Evolutionary conservation across 2,329 filamentous ascomycete genomes (phyloP).

Genomic region (Colletotrichum brevisporum): DNA sequence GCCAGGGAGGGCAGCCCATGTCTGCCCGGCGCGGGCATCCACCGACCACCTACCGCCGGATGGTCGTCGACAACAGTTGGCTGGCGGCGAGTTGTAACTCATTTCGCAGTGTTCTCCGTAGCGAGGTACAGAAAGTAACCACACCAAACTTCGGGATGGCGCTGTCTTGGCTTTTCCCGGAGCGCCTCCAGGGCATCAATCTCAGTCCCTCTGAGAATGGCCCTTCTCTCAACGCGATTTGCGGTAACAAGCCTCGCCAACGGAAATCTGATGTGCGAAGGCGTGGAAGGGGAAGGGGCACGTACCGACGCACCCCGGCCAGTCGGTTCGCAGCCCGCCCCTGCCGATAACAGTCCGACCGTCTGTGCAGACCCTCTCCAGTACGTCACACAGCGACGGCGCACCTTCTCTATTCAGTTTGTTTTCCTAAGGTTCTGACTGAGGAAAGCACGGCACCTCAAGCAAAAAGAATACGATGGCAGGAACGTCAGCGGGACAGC

Average conservation of each 20-base stretch:
- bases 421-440: background rate
- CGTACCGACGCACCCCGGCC: conserved; percentile 20
- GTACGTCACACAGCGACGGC: background rate
- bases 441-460: background rate
- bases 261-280: background rate
- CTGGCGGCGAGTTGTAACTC: conserved; percentile 7
- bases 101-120: background rate
- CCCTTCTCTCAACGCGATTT: too few relatives aligned
- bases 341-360: conserved; percentile 31
- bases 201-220: background rate
- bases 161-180: conserved; percentile 19
- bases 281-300: background rate
- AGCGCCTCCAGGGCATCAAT: background rate
- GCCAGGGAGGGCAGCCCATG: conserved; percentile 22
- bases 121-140: background rate
- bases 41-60: conserved; percentile 2
- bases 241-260: too few relatives aligned
- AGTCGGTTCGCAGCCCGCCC: conserved; percentile 17
- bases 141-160: conserved; percentile 19
- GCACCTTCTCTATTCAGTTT: conserved; percentile 2
- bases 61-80: background rate
- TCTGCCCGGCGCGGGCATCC: conserved; percentile 22
- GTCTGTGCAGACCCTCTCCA: conserved; percentile 9
- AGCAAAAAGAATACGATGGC: background rate
- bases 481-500: background rate